Percentiles rank a stretch among this genome's conserved stretches.
These are phyloP conservation scores for Volvox africanus DNA, from an alignment of 139 green algal genomes.

Conservation along the genomic window DNA sequence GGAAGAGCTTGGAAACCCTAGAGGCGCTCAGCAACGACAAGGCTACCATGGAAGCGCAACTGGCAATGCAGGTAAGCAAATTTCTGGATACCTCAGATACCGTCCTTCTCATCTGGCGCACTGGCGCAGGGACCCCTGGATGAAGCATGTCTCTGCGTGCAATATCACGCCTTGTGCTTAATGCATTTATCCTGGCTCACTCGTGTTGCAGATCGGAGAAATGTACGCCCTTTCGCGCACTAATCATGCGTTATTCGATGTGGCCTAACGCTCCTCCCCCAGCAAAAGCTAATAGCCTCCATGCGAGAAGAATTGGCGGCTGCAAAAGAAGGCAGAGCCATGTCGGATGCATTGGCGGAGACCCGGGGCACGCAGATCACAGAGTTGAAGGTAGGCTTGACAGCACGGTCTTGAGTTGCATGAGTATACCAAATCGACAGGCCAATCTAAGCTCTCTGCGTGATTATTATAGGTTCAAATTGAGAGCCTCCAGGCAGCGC, in stretches of 20 bases:
- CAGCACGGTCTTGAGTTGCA: too few relatives aligned
- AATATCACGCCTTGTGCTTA: too few relatives aligned
- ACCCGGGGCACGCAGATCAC: slow-evolving; percentile 54
- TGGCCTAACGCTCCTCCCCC: not conserved
- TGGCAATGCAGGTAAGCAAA: slow-evolving; percentile 58
- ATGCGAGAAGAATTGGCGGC: slow-evolving; percentile 69
- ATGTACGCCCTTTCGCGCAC: not conserved
- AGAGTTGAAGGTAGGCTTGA: slow-evolving; percentile 63
- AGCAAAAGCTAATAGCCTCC: slow-evolving; percentile 58
- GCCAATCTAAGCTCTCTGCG: too few relatives aligned
- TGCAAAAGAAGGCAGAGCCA: slow-evolving; percentile 63
- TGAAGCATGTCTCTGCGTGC: too few relatives aligned
- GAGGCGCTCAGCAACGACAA: slow-evolving; percentile 69
- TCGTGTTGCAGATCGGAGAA: too few relatives aligned
- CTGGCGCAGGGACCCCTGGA: too few relatives aligned
- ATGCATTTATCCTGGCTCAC: too few relatives aligned
- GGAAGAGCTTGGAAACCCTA: slow-evolving; percentile 66
- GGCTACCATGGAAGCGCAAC: slow-evolving; percentile 70
- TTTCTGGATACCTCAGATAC: not conserved
- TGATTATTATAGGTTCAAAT: slow-evolving; percentile 52
- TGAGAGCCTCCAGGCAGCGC: slow-evolving; percentile 50
- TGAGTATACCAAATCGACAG: too few relatives aligned
- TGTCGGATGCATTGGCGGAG: slow-evolving; percentile 59
- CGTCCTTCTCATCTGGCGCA: too few relatives aligned
- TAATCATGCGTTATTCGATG: not conserved